Evolutionary conservation across 257 asterid genomes (phyloP).

Genomic region (Salvia rosmarinus): DNA sequence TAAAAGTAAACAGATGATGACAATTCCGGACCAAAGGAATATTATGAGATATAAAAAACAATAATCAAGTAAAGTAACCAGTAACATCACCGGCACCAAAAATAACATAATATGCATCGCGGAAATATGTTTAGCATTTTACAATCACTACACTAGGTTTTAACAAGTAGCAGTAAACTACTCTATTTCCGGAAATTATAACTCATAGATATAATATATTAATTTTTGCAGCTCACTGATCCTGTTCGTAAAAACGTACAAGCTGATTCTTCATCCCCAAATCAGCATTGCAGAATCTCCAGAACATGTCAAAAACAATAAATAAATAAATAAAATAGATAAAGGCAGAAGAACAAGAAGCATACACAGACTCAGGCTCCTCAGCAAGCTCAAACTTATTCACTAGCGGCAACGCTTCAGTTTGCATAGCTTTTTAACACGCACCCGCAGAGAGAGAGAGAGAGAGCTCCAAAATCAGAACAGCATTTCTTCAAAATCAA

Average conservation of each 20-base stretch:
- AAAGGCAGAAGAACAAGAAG: conserved; percentile 23
- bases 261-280: conserved; percentile 6
- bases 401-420: conserved; percentile 89
- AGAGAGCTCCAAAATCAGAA: conserved; percentile 22
- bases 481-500: neutral
- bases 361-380: conserved; percentile 62
- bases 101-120: neutral
- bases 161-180: neutral
- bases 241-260: neutral
- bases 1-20: neutral
- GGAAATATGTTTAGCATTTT: conserved; percentile 3
- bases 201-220: neutral
- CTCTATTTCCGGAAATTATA: neutral
- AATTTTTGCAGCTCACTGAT: neutral
- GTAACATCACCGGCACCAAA: neutral
- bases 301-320: neutral
- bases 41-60: neutral
- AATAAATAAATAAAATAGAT: neutral
- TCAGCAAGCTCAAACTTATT: conserved; percentile 72
- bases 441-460: neutral
- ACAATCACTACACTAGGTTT: neutral
- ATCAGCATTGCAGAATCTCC: neutral
- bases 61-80: conserved; percentile 1
- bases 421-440: conserved; percentile 75
- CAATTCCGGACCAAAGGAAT: neutral